Conservation (phyloP, 139 green algal species). For the Picochlorum sp. region DNA sequence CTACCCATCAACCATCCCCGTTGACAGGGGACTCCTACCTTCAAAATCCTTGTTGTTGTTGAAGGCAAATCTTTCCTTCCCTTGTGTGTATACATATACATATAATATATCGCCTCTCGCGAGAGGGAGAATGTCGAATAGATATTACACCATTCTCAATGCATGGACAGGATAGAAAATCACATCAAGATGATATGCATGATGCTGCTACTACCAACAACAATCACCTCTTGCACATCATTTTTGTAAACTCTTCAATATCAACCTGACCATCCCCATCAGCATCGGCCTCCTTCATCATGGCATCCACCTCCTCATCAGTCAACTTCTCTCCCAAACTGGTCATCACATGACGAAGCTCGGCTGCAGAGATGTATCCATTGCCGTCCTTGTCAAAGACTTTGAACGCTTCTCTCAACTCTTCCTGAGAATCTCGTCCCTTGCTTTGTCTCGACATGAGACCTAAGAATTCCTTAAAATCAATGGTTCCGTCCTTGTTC, state of each 20-base stretch:
- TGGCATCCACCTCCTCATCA: slow-evolving; percentile 97
- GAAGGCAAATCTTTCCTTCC: too few species aligned
- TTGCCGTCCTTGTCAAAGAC: slow-evolving; percentile 99
- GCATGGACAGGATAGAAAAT: too few species aligned
- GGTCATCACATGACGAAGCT: slow-evolving; percentile 83
- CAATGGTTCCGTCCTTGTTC: slow-evolving; percentile 98
- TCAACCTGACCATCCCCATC: slow-evolving; percentile 87
- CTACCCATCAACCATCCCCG: too few species aligned
- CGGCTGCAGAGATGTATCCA: slow-evolving; percentile 94
- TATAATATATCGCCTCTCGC: too few species aligned
- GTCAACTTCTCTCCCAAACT: slow-evolving; percentile 65
- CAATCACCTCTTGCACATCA: slow-evolving; percentile 5
- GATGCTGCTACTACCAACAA: too few species aligned
- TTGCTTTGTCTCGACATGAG: slow-evolving; percentile 99
- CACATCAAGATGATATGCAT: too few species aligned
- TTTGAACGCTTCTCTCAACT: slow-evolving; percentile 98
- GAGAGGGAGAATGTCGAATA: too few species aligned
- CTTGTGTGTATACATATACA: too few species aligned
- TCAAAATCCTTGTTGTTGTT: too few species aligned
- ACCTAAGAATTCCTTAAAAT: slow-evolving; percentile 98
- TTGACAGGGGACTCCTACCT: too few species aligned
- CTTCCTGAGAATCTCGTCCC: slow-evolving; percentile 93
- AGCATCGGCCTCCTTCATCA: slow-evolving; percentile 91
- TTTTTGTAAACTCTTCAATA: slow-evolving; percentile 87
- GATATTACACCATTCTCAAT: too few species aligned